Evolutionary conservation across 345 rosid genomes (phyloP).

Genomic region (Salix viminalis): DNA sequence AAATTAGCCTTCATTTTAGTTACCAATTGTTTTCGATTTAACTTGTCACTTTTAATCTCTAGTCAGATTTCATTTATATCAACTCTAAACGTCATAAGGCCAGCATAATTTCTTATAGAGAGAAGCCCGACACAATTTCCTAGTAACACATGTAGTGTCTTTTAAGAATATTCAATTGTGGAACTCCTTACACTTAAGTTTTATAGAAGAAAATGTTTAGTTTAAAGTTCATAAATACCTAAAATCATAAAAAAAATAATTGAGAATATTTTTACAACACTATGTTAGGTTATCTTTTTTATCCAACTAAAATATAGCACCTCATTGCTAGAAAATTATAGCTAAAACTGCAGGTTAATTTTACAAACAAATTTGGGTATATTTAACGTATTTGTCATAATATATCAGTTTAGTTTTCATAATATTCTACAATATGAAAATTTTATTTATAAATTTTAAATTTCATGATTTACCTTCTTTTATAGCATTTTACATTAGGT

Average conservation of each 20-base stretch:
- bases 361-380: not conserved
- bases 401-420: not conserved
- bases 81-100: not conserved
- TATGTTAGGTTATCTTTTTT: not conserved
- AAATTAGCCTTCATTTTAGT: not conserved
- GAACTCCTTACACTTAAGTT: not conserved
- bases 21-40: not conserved
- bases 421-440: not conserved
- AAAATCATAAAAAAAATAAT: too few species aligned
- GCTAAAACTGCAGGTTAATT: not conserved
- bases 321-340: not conserved
- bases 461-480: not conserved
- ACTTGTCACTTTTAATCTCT: too few species aligned
- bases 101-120: not conserved
- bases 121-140: not conserved
- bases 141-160: not conserved
- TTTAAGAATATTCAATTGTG: too few species aligned
- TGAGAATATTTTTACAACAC: not conserved
- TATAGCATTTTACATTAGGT: not conserved
- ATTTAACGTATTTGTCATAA: not conserved
- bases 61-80: not conserved
- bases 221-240: not conserved
- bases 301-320: not conserved
- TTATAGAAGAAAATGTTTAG: not conserved
- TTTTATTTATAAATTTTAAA: not conserved